These are phyloP conservation scores for Dictyostelium citrinum DNA, from an alignment of 78 protist species.

Conservation along the genomic window DNA sequence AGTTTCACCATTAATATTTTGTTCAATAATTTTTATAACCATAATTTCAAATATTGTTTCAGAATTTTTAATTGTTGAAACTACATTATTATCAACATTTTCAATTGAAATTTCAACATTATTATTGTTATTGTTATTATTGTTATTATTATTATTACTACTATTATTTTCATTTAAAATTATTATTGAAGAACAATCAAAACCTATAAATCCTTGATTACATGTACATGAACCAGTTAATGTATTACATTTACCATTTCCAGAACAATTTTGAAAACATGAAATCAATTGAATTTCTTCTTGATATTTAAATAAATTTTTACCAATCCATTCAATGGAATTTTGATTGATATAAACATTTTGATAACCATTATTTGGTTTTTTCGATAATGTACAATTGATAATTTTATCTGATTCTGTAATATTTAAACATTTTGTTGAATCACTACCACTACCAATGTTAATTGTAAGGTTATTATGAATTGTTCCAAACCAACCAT, in stretches of 20 bases:
- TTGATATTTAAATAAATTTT: not conserved
- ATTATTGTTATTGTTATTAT: not conserved
- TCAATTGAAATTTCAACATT: not conserved
- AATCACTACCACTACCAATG: not conserved
- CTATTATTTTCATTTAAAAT: not conserved
- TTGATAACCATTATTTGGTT: not conserved
- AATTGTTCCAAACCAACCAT: slow-evolving; percentile 1
- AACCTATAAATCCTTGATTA: not conserved
- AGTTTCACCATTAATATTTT: not conserved
- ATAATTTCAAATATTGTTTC: not conserved
- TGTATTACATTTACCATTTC: slow-evolving; percentile 1
- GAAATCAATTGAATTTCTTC: not conserved
- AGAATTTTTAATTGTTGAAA: not conserved
- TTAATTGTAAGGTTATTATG: not conserved
- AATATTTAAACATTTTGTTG: not conserved
- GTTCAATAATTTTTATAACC: not conserved
- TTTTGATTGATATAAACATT: not conserved
- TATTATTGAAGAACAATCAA: not conserved
- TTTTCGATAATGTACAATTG: not conserved
- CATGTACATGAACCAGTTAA: not conserved
- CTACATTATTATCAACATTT: not conserved
- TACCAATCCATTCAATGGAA: not conserved
- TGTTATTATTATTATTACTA: not conserved
- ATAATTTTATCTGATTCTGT: not conserved
- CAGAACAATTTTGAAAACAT: not conserved